These are phyloP conservation scores for Trichoderma virens DNA, from an alignment of 495 filamentous ascomycete species.

Conservation along the genomic window DNA sequence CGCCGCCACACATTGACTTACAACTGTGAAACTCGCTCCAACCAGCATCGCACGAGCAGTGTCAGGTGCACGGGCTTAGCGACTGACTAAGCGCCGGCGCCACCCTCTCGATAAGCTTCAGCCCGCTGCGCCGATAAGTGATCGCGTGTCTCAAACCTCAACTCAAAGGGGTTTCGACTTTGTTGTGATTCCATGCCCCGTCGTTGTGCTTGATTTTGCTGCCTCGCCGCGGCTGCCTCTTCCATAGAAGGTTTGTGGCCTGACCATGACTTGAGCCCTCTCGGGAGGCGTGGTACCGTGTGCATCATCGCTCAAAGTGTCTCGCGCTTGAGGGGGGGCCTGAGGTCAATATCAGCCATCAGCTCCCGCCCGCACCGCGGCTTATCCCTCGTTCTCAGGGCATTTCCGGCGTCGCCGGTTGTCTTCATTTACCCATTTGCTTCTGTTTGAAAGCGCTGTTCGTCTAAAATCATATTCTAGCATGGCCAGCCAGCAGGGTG, in stretches of 20 bases:
- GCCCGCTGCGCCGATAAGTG: constrained; percentile 9
- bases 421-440: not conserved
- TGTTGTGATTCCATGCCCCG: not conserved
- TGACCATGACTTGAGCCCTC: constrained; percentile 1
- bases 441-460: not conserved
- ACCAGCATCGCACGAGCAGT: not conserved
- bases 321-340: not conserved
- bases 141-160: constrained; percentile 7
- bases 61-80: not conserved
- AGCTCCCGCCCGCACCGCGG: not conserved
- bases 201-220: not conserved
- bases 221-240: not conserved
- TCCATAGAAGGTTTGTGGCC: not conserved
- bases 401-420: not conserved
- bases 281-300: constrained; percentile 1
- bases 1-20: too few species aligned
- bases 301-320: constrained; percentile 7
- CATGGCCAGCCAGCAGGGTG: constrained; percentile 11
- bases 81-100: not conserved
- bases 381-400: not conserved
- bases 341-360: not conserved
- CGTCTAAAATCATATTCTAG: not conserved
- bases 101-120: constrained; percentile 9
- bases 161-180: not conserved
- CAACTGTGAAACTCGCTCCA: not conserved